Conservation (phyloP, 306 rosid species). For the Sindora glabra region DNA sequence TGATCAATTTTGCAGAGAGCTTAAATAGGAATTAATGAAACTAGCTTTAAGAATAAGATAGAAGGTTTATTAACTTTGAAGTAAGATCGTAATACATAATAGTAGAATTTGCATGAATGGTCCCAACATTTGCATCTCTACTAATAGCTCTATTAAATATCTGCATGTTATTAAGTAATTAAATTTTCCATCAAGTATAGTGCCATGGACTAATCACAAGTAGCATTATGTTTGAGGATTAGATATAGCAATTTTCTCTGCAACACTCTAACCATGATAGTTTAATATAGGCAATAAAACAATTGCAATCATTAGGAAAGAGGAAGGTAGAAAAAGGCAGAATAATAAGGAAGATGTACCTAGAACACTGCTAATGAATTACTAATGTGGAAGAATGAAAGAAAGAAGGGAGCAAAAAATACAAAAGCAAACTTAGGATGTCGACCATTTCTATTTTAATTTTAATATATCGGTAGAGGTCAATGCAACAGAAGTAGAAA, state of each 20-base stretch:
- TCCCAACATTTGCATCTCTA: conserved; percentile 71
- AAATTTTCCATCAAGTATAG: neutral
- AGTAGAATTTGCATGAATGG: conserved; percentile 82
- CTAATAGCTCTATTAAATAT: conserved; percentile 63
- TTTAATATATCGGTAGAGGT: no score
- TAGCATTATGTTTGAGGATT: neutral
- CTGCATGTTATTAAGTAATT: conserved; percentile 33
- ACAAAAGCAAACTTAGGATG: no score
- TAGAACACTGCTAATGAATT: no score
- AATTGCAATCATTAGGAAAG: no score
- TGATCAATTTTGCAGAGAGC: neutral
- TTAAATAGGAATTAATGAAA: neutral
- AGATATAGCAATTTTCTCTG: neutral
- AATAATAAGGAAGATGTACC: no score
- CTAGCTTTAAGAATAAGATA: neutral
- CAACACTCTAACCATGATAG: neutral
- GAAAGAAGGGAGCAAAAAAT: no score
- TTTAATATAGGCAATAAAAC: neutral
- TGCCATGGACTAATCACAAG: neutral
- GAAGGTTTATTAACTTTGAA: conserved; percentile 61
- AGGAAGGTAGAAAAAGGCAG: no score
- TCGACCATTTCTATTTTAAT: no score
- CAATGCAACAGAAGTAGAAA: no score
- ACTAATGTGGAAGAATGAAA: no score
- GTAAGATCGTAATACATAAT: conserved; percentile 55